phyloP scores from a whole-genome alignment of 2,329 filamentous ascomycete genomes.

The Westerdykella sp. region DNA sequence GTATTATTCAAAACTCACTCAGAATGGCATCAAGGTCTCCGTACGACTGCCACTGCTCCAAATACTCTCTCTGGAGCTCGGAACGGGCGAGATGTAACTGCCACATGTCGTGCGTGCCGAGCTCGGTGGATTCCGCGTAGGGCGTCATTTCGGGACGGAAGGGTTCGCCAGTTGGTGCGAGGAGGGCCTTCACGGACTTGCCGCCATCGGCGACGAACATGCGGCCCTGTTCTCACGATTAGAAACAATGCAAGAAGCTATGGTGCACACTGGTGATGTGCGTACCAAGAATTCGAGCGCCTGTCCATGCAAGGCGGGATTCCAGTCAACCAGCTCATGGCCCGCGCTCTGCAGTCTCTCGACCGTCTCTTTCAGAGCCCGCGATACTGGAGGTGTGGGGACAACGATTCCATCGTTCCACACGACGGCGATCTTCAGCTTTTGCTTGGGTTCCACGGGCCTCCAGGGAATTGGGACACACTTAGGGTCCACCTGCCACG shows the following conservation, averaged over 20 bases:
- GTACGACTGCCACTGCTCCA: constrained; percentile 41
- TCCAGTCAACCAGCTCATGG: constrained; percentile 53
- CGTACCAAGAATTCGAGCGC: constrained; percentile 46
- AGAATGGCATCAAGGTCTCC: constrained; percentile 43
- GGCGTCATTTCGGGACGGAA: constrained; percentile 45
- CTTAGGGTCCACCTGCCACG: constrained; percentile 50
- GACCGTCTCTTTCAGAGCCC: constrained; percentile 52
- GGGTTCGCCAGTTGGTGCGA: constrained; percentile 40
- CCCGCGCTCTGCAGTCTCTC: constrained; percentile 47
- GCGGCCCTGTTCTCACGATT: constrained; percentile 15
- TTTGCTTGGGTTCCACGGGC: constrained; percentile 37
- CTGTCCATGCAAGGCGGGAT: constrained; percentile 48
- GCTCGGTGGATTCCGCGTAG: constrained; percentile 41
- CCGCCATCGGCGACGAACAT: constrained; percentile 50
- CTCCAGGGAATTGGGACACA: constrained; percentile 52
- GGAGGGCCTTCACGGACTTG: constrained; percentile 39
- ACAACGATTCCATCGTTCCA: constrained; percentile 46
- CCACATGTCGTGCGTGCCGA: constrained; percentile 45
- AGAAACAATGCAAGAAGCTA: not conserved
- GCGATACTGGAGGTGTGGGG: constrained; percentile 48
- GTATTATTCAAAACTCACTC: constrained; percentile 11
- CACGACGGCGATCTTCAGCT: constrained; percentile 55
- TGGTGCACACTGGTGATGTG: constrained; percentile 4
- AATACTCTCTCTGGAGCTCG: constrained; percentile 38
- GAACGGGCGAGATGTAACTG: constrained; percentile 45